Base-by-base conservation (phyloP, 2,329 filamentous ascomycete genomes). In the Davidsoniella eucalypti region DNA sequence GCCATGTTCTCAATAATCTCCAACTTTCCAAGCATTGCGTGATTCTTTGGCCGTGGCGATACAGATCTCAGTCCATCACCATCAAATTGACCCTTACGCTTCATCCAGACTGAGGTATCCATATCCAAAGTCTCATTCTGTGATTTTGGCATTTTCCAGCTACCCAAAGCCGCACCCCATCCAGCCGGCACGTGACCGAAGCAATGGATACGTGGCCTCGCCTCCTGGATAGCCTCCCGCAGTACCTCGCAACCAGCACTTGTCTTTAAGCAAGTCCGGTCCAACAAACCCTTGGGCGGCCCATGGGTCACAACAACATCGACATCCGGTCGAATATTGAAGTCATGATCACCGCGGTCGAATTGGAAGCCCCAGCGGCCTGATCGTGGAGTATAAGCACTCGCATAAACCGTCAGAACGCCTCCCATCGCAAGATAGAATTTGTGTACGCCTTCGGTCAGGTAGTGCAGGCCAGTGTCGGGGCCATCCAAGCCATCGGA, bases 351-450 rank as follows among this genome's bases (percentile, higher is more conserved):
- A 16, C 47, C 44, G 5, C 50, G 55, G 2, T 59, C 58, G 44
- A 72, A 72, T 50, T 72, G 67, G 52, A 72, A 72, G 0, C 63
- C 67, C 64, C 67, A 67, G n/a, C 56, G 55, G 4, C 60, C 59
- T 1, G 58, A 58, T 0, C 61, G 61, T 2, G 69, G 69, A 0
- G 68, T 72, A 48, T 62, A 68, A 4, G 68, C 67, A 44, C 68
- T 72, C 6, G 67, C 65, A 43, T 69, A 73, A 3, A 72, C 54
- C 1, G 53, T 67, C 2, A 72, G 52, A 0, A 38, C 50, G 0
- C 68, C 65, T 5, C 68, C 66, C 49, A 69, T 73, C 0, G 54
- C 9, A 0, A 73, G 60, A 0, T 2, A 44, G 46, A 73, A 66
- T 0, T 48, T 49, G 51, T 71, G 61, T 0, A 55, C 61, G 3